These are phyloP conservation scores for Nicotiana rustica DNA, from an alignment of 305 asterid species.

Conservation along the genomic window DNA sequence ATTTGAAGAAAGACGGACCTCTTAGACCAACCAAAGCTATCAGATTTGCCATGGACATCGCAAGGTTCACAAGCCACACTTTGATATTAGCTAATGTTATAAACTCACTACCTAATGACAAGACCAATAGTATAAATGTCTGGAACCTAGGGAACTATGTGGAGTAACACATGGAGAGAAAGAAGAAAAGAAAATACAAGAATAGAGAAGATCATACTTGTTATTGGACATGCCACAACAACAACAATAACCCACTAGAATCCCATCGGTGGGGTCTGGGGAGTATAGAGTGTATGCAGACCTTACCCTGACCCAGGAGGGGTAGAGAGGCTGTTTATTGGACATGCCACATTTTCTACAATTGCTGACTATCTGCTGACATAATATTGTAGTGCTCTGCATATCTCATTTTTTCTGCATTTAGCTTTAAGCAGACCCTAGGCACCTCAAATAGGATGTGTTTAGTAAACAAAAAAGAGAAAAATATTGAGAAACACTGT, in stretches of 20 bases:
- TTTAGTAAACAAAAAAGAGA: neutral
- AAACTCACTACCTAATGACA: neutral
- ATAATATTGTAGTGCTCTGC: neutral
- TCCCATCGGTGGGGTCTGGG: too few species aligned
- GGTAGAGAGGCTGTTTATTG: too few species aligned
- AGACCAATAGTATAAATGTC: neutral
- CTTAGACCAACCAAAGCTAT: constrained; percentile 87
- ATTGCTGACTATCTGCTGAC: neutral
- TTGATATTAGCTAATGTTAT: constrained; percentile 29
- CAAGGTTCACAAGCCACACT: constrained; percentile 62
- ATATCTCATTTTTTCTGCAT: neutral
- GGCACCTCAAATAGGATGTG: neutral
- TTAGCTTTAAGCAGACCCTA: constrained; percentile 14
- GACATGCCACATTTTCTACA: neutral
- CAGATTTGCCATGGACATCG: constrained; percentile 93
- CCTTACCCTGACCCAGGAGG: too few species aligned
- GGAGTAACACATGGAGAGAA: neutral
- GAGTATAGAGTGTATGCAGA: too few species aligned
- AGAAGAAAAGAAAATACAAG: neutral
- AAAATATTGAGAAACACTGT: neutral
- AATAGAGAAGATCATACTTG: constrained; percentile 11
- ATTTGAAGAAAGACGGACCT: constrained; percentile 69
- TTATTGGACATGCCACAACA: neutral
- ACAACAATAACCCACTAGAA: too few species aligned
- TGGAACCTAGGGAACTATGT: constrained; percentile 4